Conservation (phyloP, 768 basidiomycete genomes). For the Psilocybe subaeruginosa region DNA sequence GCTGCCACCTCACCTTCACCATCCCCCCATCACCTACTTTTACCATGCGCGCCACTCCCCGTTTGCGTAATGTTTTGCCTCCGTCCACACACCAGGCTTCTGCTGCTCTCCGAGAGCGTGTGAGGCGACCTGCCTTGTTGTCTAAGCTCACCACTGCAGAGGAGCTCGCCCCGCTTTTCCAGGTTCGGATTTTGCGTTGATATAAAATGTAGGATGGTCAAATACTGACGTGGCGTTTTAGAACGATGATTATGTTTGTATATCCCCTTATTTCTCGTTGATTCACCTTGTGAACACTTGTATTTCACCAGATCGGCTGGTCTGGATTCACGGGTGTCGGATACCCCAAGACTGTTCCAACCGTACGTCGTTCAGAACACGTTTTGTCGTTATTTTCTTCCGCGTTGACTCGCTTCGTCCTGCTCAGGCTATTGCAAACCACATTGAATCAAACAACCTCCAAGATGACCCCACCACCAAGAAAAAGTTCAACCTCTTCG, state of each 20-base stretch:
- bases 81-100: constrained; percentile 9
- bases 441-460: constrained; percentile 44
- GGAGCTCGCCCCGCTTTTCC: constrained; percentile 45
- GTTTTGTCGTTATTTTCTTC: neutral
- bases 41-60: constrained; percentile 14
- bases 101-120: constrained; percentile 43
- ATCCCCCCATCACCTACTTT: neutral
- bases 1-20: constrained; percentile 2
- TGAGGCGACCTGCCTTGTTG: constrained; percentile 40
- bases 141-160: constrained; percentile 37
- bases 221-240: constrained; percentile 16
- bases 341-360: constrained; percentile 48
- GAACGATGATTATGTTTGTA: constrained; percentile 50
- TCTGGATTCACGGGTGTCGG: constrained; percentile 55
- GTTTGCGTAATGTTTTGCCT: constrained; percentile 10
- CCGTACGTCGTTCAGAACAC: constrained; percentile 24
- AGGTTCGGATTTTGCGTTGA: constrained; percentile 28
- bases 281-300: neutral
- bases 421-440: constrained; percentile 46
- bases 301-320: constrained; percentile 44
- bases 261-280: neutral
- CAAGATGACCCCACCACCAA: constrained; percentile 45
- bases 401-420: neutral
- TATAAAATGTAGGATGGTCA: neutral
- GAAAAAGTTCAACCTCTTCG: constrained; percentile 50